Evolutionary conservation across 1,284 basidiomycete species (phyloP).

Genomic region (Malassezia dermatis): DNA sequence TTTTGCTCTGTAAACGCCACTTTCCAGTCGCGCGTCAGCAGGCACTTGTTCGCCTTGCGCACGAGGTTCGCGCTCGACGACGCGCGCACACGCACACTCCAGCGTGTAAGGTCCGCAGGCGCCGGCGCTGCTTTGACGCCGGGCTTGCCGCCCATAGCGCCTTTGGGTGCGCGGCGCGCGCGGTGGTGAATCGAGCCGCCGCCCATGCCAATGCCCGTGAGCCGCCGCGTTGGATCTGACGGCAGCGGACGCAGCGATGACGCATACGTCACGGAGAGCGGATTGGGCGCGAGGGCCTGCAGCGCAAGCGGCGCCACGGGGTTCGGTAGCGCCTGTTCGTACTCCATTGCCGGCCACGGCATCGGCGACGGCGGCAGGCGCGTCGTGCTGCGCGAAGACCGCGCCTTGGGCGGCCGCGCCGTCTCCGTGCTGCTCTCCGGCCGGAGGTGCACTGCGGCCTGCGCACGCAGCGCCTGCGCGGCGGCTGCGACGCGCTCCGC

Average conservation of each 20-base stretch:
- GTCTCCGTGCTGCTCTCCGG: background rate
- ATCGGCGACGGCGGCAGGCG: slow-evolving; percentile 13
- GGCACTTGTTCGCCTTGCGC: slow-evolving; percentile 45
- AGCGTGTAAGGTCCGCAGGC: slow-evolving; percentile 38
- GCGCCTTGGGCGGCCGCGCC: background rate
- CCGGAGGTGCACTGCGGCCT: background rate
- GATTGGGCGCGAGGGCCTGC: slow-evolving; percentile 38
- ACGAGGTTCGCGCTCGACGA: slow-evolving; percentile 40
- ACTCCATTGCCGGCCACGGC: slow-evolving; percentile 3
- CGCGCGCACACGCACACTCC: slow-evolving; percentile 40
- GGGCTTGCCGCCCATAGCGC: background rate
- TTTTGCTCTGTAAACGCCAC: slow-evolving; percentile 45
- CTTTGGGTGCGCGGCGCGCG: slow-evolving; percentile 22
- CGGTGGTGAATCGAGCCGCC: slow-evolving; percentile 42
- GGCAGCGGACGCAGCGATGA: slow-evolving; percentile 43
- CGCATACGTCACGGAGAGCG: slow-evolving; percentile 43
- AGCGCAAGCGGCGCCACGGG: slow-evolving; percentile 35
- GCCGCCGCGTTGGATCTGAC: slow-evolving; percentile 37
- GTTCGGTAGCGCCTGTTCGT: slow-evolving; percentile 1
- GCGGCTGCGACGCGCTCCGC: background rate
- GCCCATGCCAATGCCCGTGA: slow-evolving; percentile 37
- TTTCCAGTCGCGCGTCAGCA: slow-evolving; percentile 44
- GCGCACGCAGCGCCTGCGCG: background rate
- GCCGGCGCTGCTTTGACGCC: slow-evolving; percentile 12
- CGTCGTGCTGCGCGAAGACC: background rate